Percentiles rank a stretch among this genome's conserved stretches.
Conservation (phyloP, 2,329 filamentous ascomycete species). For the Mycocentrospora acerina region DNA sequence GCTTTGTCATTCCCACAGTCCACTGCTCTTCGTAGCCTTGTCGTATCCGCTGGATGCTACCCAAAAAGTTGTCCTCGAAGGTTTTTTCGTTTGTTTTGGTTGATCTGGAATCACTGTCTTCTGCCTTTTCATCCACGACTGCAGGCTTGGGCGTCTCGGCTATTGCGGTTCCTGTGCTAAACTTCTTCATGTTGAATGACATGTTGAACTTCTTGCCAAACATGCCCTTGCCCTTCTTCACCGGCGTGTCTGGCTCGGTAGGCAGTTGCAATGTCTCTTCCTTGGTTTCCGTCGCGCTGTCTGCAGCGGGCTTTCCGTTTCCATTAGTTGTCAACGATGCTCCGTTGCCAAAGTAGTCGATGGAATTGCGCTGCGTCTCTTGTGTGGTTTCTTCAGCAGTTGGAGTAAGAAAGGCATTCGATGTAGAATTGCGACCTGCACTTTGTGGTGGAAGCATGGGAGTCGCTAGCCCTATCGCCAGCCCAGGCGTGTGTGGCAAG, state of each 20-base stretch:
- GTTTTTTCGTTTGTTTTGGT: constrained; percentile 67
- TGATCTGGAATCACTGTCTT: constrained; percentile 61
- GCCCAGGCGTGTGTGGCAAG: constrained; percentile 67
- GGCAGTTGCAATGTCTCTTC: constrained; percentile 40
- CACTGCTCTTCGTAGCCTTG: constrained; percentile 72
- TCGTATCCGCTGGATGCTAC: constrained; percentile 70
- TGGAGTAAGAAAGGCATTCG: constrained; percentile 41
- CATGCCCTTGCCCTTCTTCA: constrained; percentile 60
- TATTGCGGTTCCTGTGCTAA: constrained; percentile 62
- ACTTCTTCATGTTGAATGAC: constrained; percentile 81
- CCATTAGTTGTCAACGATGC: constrained; percentile 20
- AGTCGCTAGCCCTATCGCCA: constrained; percentile 77
- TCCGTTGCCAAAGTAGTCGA: constrained; percentile 67
- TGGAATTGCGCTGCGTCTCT: constrained; percentile 59
- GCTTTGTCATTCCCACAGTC: constrained; percentile 49
- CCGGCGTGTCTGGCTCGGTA: constrained; percentile 42
- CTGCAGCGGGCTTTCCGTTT: constrained; percentile 28
- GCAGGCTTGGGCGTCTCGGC: constrained; percentile 70
- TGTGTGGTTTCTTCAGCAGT: constrained; percentile 46
- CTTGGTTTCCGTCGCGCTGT: constrained; percentile 29
- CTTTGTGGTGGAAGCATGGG: constrained; percentile 51
- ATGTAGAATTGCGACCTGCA: constrained; percentile 37
- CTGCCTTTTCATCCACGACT: constrained; percentile 71
- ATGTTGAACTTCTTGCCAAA: constrained; percentile 83
- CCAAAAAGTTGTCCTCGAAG: constrained; percentile 73